phyloP scores from a whole-genome alignment of 2,329 filamentous ascomycete species.

The Sporothrix curviconia region DNA sequence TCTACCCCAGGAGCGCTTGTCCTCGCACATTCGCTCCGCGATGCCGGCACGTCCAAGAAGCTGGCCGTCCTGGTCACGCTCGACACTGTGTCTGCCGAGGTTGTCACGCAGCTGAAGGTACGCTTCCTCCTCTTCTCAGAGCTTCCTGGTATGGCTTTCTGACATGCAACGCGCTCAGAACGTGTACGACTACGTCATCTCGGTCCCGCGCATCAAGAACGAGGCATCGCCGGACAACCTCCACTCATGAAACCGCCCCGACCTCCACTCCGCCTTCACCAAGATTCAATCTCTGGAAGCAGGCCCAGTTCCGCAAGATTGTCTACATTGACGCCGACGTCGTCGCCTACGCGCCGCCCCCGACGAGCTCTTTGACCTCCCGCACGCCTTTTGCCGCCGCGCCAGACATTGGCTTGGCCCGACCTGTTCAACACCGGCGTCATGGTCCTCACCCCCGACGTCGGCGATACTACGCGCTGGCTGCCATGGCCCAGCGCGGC shows the following conservation, averaged over 20 bases:
- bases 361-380: conserved; percentile 78
- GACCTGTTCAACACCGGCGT: conserved; percentile 98
- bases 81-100: conserved; percentile 68
- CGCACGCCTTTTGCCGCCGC: conserved; percentile 61
- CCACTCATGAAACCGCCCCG: conserved; percentile 82
- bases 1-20: conserved; percentile 69
- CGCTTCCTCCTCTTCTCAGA: conserved; percentile 16
- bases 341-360: conserved; percentile 82
- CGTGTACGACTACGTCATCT: conserved; percentile 82
- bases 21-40: conserved; percentile 86
- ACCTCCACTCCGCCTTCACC: conserved; percentile 88
- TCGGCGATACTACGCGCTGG: conserved; percentile 83
- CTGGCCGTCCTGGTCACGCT: conserved; percentile 77
- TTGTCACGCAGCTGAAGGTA: conserved; percentile 73
- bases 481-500: conserved; percentile 74
- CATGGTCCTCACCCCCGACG: conserved; percentile 81
- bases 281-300: conserved; percentile 94
- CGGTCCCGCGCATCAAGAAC: conserved; percentile 74
- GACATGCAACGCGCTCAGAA: conserved; percentile 40
- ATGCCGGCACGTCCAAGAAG: conserved; percentile 80
- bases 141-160: neutral
- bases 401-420: conserved; percentile 95
- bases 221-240: conserved; percentile 67
- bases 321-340: conserved; percentile 94
- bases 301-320: conserved; percentile 82